Evolutionary conservation across 805 yeast species (phyloP), one percentile per base, ranked within the genome.

Genomic region (Yarrowia keelungensis): DNA sequence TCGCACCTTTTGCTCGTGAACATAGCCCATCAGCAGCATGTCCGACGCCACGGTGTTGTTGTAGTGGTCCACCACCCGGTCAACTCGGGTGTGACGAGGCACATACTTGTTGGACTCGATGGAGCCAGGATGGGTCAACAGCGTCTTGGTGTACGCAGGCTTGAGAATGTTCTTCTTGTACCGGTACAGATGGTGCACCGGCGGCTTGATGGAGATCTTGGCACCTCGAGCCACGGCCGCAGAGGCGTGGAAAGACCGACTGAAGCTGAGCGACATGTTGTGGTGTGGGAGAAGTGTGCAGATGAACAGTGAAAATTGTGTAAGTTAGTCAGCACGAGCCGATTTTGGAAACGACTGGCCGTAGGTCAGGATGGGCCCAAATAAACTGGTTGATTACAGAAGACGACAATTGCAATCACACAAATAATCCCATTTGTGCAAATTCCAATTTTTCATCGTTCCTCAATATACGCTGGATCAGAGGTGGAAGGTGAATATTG

Each of bases 111-210:
- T 89, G 14, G 97, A 88, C 75, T 90, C 85, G 71, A 92, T 86
- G 78, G 92, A 97, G 74, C 86, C 86, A 72, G 88, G 87, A 22
- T 62, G 67, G 38, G 88, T 85, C 62, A 83, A 79, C 71, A 89
- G 51, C 2, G 61, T 41, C 61, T 42, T 32, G 51, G 68, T 53
- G 51, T 10, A 51, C 5, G 59, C 50, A 0, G 68, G 68, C 51
- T 65, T 65, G 22, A 65, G 62, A 4, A 51, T 11, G 46, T 87
- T 80, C 78, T 95, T 95, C 74, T 86, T 84, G 75, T 91, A 87
- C 72, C 86, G 86, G 53, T 94, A 90, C 70, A 86, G 84, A 79
- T 95, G 99, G 78, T 95, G 99, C 15, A 94, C 96, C 1, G 99
- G 98, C 64, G 89, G 86, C 45, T 91, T 93, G 65, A 91, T 84